Percentiles rank a stretch among this genome's conserved stretches.
Evolutionary conservation across 1,139 yeast species (phyloP).

Genomic region (Nakaseomyces glabratus): DNA sequence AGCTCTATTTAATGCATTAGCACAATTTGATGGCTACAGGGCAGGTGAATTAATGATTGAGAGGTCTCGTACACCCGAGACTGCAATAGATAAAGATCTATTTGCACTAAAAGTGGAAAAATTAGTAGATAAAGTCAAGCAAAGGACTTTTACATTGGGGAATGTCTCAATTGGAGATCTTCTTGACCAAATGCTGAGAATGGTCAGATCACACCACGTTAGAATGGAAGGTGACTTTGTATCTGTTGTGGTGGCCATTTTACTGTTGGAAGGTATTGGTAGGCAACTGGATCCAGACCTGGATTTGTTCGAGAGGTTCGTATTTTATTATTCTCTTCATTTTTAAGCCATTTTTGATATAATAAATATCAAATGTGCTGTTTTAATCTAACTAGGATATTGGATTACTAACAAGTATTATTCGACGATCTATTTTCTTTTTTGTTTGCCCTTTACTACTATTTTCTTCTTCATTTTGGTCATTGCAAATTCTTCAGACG

Average conservation of each 20-base stretch:
- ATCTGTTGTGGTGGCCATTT: slow-evolving; percentile 83
- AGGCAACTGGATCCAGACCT: slow-evolving; percentile 86
- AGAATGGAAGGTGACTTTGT: slow-evolving; percentile 97
- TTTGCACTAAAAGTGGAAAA: slow-evolving; percentile 83
- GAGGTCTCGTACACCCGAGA: slow-evolving; percentile 87
- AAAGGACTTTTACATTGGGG: slow-evolving; percentile 86
- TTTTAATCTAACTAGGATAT: too few species aligned
- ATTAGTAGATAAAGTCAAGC: slow-evolving; percentile 70
- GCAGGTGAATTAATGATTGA: slow-evolving; percentile 97
- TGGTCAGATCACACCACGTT: slow-evolving; percentile 93
- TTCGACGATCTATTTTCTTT: too few species aligned
- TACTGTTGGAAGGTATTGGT: slow-evolving; percentile 88
- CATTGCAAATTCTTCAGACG: too few species aligned
- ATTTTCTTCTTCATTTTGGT: too few species aligned
- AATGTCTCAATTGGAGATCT: slow-evolving; percentile 88
- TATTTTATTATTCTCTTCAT: slow-evolving; percentile 42
- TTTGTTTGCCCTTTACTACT: too few species aligned
- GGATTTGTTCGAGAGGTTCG: slow-evolving; percentile 91
- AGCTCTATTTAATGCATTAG: slow-evolving; percentile 78
- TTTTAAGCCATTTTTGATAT: too few species aligned
- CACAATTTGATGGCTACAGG: slow-evolving; percentile 85
- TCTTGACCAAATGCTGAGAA: slow-evolving; percentile 71
- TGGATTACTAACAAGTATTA: too few species aligned
- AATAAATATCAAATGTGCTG: too few species aligned
- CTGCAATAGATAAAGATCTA: slow-evolving; percentile 73